Evolutionary conservation across 345 rosid species (phyloP).

Genomic region (Lepidium aucheri): DNA sequence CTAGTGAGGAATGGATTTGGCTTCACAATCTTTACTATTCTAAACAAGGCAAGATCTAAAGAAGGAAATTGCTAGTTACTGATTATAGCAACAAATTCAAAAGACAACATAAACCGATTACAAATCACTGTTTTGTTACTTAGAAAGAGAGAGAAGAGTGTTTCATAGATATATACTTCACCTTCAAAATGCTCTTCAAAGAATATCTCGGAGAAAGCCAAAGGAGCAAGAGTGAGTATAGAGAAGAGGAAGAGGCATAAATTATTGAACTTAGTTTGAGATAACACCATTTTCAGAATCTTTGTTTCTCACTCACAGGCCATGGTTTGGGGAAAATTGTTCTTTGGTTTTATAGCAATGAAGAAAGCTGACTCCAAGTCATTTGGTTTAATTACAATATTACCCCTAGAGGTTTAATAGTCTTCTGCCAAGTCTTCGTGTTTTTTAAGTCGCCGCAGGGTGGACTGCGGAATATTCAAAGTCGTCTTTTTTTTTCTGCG

Average conservation of each 20-base stretch:
- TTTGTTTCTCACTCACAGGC: not conserved
- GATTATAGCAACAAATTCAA: not conserved
- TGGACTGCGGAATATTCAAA: conserved; percentile 13
- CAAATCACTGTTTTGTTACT: not conserved
- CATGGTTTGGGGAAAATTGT: not conserved
- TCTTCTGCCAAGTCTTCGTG: not conserved
- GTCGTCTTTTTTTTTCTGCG: conserved; percentile 2
- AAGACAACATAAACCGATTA: not conserved
- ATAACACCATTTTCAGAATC: conserved; percentile 12
- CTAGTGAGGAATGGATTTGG: not conserved
- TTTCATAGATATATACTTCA: not conserved
- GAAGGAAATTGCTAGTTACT: not conserved
- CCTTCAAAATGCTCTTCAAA: conserved; percentile 53
- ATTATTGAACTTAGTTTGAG: conserved; percentile 1
- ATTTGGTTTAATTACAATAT: conserved; percentile 7
- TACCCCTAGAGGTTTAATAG: not conserved
- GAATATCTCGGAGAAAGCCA: conserved; percentile 41
- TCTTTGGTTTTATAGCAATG: not conserved
- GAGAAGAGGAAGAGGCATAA: conserved; percentile 3
- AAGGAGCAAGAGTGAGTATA: conserved; percentile 15
- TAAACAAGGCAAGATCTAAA: not conserved
- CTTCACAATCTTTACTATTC: not conserved
- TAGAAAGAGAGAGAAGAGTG: not conserved
- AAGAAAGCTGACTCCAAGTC: conserved; percentile 1
- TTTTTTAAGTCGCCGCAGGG: conserved; percentile 16